These are phyloP conservation scores for Fusarium goolgardi DNA, from an alignment of 2,329 filamentous ascomycete genomes.

Conservation along the genomic window DNA sequence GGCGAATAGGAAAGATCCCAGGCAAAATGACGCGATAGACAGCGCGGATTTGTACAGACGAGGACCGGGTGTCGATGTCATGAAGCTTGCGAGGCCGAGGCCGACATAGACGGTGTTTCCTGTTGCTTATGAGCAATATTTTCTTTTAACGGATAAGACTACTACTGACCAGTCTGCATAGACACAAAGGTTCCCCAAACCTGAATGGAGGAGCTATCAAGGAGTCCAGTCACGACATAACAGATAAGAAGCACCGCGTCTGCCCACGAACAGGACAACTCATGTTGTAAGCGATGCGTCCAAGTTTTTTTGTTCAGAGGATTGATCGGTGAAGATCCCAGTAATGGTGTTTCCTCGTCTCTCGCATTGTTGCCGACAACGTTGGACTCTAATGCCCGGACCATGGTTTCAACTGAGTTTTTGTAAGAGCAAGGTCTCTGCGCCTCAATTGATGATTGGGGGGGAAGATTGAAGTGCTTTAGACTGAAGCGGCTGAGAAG, in stretches of 20 bases:
- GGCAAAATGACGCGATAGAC: conserved; percentile 76
- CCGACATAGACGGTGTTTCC: conserved; percentile 84
- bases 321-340: conserved; percentile 6
- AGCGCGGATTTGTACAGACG: conserved; percentile 67
- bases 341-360: conserved; percentile 40
- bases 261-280: conserved; percentile 63
- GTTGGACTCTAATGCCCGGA: background rate
- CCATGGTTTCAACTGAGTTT: conserved; percentile 6
- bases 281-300: conserved; percentile 23
- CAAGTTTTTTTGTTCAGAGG: conserved; percentile 2
- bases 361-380: background rate
- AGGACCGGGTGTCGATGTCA: conserved; percentile 54
- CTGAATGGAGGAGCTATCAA: conserved; percentile 80
- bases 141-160: background rate
- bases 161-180: conserved; percentile 78
- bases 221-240: conserved; percentile 80
- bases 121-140: conserved; percentile 41
- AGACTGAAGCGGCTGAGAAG: background rate
- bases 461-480: background rate
- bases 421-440: accelerated
- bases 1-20: conserved; percentile 78
- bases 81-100: conserved; percentile 62
- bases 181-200: conserved; percentile 85
- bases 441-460: accelerated
- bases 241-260: conserved; percentile 77